phyloP scores from a whole-genome alignment of 176 grass and related monocot genomes.

The Phoenix roebelenii region DNA sequence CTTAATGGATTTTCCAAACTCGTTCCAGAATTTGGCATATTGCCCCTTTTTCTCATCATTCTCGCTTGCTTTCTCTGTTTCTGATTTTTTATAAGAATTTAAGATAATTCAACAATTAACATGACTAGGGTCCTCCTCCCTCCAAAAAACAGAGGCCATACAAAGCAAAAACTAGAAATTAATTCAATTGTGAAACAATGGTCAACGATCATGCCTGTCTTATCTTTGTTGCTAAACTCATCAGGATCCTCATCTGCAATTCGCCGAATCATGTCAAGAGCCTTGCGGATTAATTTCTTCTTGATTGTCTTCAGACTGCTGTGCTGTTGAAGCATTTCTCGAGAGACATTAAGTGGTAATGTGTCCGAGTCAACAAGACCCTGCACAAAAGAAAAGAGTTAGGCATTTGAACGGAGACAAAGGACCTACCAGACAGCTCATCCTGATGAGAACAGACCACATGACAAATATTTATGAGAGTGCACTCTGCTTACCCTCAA shows the following conservation, averaged over 20 bases:
- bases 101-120: not conserved
- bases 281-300: conserved; percentile 91
- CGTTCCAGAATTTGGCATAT: conserved; percentile 89
- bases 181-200: too few relatives aligned
- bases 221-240: conserved; percentile 88
- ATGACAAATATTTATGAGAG: too few relatives aligned
- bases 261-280: conserved; percentile 95
- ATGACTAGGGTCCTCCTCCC: not conserved
- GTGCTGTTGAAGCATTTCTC: conserved; percentile 99
- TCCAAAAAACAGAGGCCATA: not conserved
- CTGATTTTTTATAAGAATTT: conserved; percentile 16
- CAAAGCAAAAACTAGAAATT: not conserved
- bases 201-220: conserved; percentile 42
- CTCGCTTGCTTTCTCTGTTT: conserved; percentile 50
- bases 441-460: too few relatives aligned
- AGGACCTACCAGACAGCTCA: too few relatives aligned
- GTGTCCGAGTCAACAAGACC: conserved; percentile 95
- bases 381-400: conserved; percentile 20
- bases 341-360: conserved; percentile 84
- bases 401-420: too few relatives aligned
- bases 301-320: conserved; percentile 90
- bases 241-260: conserved; percentile 89
- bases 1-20: conserved; percentile 97
- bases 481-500: conserved; percentile 42
- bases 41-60: conserved; percentile 85